Evolutionary conservation across 495 filamentous ascomycete genomes (phyloP), one percentile per base, ranked within the genome.

Genomic region (Apiosordaria backusii): DNA sequence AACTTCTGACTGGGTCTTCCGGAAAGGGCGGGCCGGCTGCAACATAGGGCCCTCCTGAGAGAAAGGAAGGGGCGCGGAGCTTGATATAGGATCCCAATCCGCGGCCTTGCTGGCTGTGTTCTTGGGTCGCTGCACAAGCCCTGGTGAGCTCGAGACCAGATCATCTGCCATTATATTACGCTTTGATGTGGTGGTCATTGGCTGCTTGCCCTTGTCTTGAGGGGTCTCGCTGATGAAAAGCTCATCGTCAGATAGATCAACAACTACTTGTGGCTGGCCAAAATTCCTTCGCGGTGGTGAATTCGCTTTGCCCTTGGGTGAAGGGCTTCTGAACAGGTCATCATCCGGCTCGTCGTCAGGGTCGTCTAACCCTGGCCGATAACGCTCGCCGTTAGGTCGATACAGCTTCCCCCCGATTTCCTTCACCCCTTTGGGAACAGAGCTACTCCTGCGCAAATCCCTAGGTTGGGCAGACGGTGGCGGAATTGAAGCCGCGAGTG

Each of bases 31-130:
- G 10, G 60, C 5, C 29, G 64, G 18, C 5, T 29, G 50, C 4
- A 60, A 21, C 1, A 64, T 21, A n/a, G 19, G 62, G 4, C 59
- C 40, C 29, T 67, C 61, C 40, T 72, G 64, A n/a, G 29, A 18
- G 13, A 24, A 57, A 6, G 67, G 63, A 19, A 78, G 75, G 3
- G 79, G 79, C 25, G 79, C 79, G 4, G 81, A 83, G 68, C 80
- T 82, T 21, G 80, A 83, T 60, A 83, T 83, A 0, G 79, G 81
- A 69, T 82, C 81, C 81, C 81, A 83, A 1, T 68, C 60, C 24
- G 61, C 72, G 4, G 69, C 68, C n/a, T 73, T 72, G 40, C 53
- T 67, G 7, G 68, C 64, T 22, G 25, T 18, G 19, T 60, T 62
- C 25, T 23, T 24, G 27, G 55, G 18, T 6, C 23, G 60, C 19